Evolutionary conservation across 495 filamentous ascomycete genomes (phyloP).

Genomic region (Aspergillus wentii): DNA sequence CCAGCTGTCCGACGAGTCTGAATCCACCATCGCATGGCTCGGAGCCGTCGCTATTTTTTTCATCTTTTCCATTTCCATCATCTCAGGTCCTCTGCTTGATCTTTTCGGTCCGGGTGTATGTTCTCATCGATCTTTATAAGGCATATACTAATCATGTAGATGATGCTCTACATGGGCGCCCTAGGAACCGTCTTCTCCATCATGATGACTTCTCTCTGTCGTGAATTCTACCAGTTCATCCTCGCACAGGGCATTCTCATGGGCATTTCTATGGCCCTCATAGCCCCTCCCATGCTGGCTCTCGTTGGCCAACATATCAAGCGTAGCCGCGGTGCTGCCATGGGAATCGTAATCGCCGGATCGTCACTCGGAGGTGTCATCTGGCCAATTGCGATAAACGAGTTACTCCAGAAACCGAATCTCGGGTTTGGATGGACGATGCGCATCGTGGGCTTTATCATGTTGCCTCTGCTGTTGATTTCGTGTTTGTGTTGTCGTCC

Average conservation of each 20-base stretch:
- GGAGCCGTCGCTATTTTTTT: conserved; percentile 46
- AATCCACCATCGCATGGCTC: conserved; percentile 57
- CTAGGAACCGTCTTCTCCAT: conserved; percentile 34
- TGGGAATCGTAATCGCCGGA: conserved; percentile 51
- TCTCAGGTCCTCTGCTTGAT: conserved; percentile 34
- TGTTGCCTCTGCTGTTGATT: conserved; percentile 51
- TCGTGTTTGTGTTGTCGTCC: conserved; percentile 35
- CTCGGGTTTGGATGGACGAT: conserved; percentile 48
- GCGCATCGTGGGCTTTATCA: conserved; percentile 44
- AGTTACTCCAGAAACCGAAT: conserved; percentile 21
- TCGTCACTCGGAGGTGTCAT: conserved; percentile 54
- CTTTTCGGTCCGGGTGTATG: conserved; percentile 29
- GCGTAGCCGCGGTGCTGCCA: conserved; percentile 44
- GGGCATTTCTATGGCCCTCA: conserved; percentile 44
- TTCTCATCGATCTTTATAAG: not conserved
- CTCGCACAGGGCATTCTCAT: conserved; percentile 56
- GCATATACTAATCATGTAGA: conserved; percentile 11
- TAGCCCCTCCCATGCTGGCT: conserved; percentile 47
- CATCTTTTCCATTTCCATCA: conserved; percentile 27
- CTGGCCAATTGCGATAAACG: conserved; percentile 40
- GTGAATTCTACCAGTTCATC: conserved; percentile 56
- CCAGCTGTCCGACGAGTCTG: conserved; percentile 39
- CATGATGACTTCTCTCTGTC: conserved; percentile 57
- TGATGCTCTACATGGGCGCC: conserved; percentile 22
- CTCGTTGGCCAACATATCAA: conserved; percentile 52